Conservation (phyloP, 345 rosid species). For the Ceriops tagal region DNA sequence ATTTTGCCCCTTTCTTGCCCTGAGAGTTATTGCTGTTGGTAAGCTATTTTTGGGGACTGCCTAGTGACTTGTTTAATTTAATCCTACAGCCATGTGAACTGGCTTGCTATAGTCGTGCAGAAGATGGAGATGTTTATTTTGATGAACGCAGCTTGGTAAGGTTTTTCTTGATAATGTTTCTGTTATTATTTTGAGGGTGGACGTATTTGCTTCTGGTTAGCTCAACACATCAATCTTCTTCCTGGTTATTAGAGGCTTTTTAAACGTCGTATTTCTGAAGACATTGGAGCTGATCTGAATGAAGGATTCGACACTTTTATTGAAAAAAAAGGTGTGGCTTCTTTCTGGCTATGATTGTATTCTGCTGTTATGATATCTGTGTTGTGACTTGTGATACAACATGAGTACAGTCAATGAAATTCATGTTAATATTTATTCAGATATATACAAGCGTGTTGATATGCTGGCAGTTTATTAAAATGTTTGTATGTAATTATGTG, state of each 20-base stretch:
- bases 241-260: conserved; percentile 66
- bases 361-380: neutral
- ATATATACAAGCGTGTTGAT: neutral
- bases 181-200: conserved; percentile 1
- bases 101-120: conserved; percentile 81
- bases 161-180: conserved; percentile 10
- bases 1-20: neutral
- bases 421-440: neutral
- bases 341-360: neutral
- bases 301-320: conserved; percentile 84
- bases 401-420: neutral
- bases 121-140: conserved; percentile 77
- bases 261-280: conserved; percentile 69
- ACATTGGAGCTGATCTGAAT: conserved; percentile 87
- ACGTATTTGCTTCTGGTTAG: conserved; percentile 7
- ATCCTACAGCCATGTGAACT: conserved; percentile 79
- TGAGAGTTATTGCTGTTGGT: neutral
- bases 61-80: conserved; percentile 5
- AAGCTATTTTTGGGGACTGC: neutral
- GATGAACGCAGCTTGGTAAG: conserved; percentile 80
- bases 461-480: too few relatives aligned
- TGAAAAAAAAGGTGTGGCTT: conserved; percentile 64
- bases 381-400: neutral
- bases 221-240: conserved; percentile 19
- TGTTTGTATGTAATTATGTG: neutral